Evolutionary conservation across 2,329 filamentous ascomycete species (phyloP).

Genomic region (Claviceps pazoutovae): DNA sequence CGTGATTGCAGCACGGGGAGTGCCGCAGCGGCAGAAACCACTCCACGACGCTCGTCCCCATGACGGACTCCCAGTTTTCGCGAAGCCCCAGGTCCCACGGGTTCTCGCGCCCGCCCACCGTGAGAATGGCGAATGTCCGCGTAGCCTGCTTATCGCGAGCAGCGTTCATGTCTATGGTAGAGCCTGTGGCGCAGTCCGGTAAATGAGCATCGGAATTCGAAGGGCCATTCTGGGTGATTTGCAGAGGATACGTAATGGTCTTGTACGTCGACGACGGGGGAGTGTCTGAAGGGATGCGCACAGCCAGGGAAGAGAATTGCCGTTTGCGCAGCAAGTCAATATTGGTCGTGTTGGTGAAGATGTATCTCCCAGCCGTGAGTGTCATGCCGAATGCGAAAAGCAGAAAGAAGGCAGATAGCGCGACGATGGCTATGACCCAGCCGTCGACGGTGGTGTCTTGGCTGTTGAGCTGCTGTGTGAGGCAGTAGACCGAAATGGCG

Average conservation of each 20-base stretch:
- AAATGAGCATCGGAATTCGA: background rate
- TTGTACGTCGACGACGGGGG: constrained; percentile 27
- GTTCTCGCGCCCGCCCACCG: constrained; percentile 61
- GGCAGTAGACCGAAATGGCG: constrained; percentile 48
- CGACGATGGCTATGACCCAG: constrained; percentile 53
- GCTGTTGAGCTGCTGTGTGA: constrained; percentile 35
- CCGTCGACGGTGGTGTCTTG: constrained; percentile 32
- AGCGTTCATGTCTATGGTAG: constrained; percentile 8
- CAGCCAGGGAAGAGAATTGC: constrained; percentile 58
- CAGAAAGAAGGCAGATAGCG: constrained; percentile 55
- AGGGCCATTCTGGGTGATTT: background rate
- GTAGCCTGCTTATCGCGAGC: constrained; percentile 33
- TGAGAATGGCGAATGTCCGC: constrained; percentile 66
- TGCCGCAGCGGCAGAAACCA: constrained; percentile 69
- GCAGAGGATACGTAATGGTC: constrained; percentile 46
- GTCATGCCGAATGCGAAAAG: constrained; percentile 75
- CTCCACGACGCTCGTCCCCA: constrained; percentile 57
- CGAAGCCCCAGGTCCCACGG: constrained; percentile 66
- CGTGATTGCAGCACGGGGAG: constrained; percentile 62
- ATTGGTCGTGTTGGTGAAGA: constrained; percentile 64
- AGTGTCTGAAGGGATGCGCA: constrained; percentile 47
- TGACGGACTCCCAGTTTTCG: constrained; percentile 63
- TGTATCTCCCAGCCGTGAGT: constrained; percentile 54
- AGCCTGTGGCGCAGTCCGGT: constrained; percentile 7
- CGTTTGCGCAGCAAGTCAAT: constrained; percentile 60